Percentiles rank a stretch among this genome's conserved stretches.
These are phyloP conservation scores for Epichloe amarillans DNA, from an alignment of 2,329 filamentous ascomycete species.

Conservation along the genomic window DNA sequence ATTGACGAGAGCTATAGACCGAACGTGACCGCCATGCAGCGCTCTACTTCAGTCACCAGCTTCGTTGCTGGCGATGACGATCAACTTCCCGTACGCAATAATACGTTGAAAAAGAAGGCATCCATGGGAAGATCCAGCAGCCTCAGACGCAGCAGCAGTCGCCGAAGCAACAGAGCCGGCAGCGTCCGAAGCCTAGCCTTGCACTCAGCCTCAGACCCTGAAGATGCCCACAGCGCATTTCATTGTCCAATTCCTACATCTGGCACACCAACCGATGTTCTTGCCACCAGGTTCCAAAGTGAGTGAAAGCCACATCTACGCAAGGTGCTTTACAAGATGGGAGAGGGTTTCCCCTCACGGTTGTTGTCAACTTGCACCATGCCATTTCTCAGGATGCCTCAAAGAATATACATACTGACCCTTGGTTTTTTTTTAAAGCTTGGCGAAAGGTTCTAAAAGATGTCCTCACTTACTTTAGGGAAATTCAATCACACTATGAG, in stretches of 20 bases:
- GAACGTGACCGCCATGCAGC: slow-evolving; percentile 32
- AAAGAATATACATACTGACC: background rate
- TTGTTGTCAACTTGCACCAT: background rate
- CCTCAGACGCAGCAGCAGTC: slow-evolving; percentile 66
- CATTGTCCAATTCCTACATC: slow-evolving; percentile 79
- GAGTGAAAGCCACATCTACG: slow-evolving; percentile 17
- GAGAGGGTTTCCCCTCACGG: background rate
- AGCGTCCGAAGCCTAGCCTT: slow-evolving; percentile 72
- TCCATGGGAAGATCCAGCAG: slow-evolving; percentile 64
- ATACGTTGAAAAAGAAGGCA: slow-evolving; percentile 79
- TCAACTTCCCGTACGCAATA: slow-evolving; percentile 34
- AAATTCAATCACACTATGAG: slow-evolving; percentile 83
- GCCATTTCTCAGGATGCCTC: background rate
- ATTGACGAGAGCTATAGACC: slow-evolving; percentile 30
- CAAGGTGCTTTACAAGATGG: background rate
- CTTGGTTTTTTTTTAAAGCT: slow-evolving; percentile 33
- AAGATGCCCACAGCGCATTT: slow-evolving; percentile 71
- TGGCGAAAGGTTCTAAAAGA: slow-evolving; percentile 96
- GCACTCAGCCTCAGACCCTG: slow-evolving; percentile 53
- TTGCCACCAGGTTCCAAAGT: slow-evolving; percentile 85
- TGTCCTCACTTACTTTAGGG: slow-evolving; percentile 83
- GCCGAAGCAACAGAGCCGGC: slow-evolving; percentile 69
- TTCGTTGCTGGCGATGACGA: slow-evolving; percentile 33
- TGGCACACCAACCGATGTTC: slow-evolving; percentile 74
- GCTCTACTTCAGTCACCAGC: slow-evolving; percentile 47